Base-by-base conservation (phyloP, 2,329 filamentous ascomycete genomes). In the Exutisphaerella laricina region DNA sequence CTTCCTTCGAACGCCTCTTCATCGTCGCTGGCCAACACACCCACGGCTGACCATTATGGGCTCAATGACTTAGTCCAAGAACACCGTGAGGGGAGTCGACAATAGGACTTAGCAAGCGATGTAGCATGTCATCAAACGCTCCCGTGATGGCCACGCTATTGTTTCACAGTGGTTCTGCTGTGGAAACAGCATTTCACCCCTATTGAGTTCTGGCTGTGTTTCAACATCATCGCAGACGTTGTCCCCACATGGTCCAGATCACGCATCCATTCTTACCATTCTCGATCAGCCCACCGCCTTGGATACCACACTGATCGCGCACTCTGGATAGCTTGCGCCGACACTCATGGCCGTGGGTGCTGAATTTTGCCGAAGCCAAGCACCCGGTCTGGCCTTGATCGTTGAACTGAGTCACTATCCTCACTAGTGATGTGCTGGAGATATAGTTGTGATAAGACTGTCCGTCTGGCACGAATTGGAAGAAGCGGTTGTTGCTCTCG, bases 201-300 rank as follows among this genome's bases (percentile, higher is more conserved):
- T n/a, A n/a, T n/a, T n/a, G n/a, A n/a, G n/a, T n/a, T n/a, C n/a
- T n/a, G n/a, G n/a, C n/a, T n/a, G n/a, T n/a, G n/a, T n/a, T n/a
- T n/a, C n/a, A n/a, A n/a, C n/a, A n/a, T 40, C 38, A 40, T 10
- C 25, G 28, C 12, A 40, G 18, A 12, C 18, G 20, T 34, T 48
- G 41, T 14, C 45, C 45, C 45, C 45, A 45, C 14, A 50, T 34
- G 9, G 47, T 50, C 47, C 43, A 50, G 7, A 50, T 10, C 13
- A 50, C 47, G 30, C 47, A 50, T 9, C 47, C 47, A 36, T 46
- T 41, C 28, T 21, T 34, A 8, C 37, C 43, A 40, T 39, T 45
- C 30, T 45, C 41, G 16, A 32, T 42, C 36, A 50, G 18, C n/a
- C 36, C 43, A n/a, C 47, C 47, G 1, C 47, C 47, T 21, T 46